Percentiles rank a stretch among this genome's conserved stretches.
Evolutionary conservation across 352 stramenopile genomes (phyloP).

Genomic region (Pythium apleroticum): DNA sequence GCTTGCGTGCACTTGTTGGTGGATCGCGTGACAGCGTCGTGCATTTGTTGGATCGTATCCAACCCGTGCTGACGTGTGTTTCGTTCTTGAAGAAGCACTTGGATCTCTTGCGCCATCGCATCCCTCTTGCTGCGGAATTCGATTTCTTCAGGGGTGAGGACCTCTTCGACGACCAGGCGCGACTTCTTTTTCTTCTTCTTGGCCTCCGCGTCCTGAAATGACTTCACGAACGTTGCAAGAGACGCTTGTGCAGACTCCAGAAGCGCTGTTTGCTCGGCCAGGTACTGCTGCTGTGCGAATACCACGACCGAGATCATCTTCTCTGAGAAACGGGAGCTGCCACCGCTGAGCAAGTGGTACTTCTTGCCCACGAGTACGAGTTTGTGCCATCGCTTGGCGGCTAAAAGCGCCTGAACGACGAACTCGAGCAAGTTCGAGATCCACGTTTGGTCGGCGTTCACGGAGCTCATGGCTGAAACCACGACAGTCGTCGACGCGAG

Average conservation of each 20-base stretch:
- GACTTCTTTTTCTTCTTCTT: slow-evolving; percentile 89
- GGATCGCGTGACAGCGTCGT: slow-evolving; percentile 24
- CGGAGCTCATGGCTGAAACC: slow-evolving; percentile 29
- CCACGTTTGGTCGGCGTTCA: slow-evolving; percentile 52
- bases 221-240: slow-evolving; percentile 37
- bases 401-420: slow-evolving; percentile 34
- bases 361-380: slow-evolving; percentile 57
- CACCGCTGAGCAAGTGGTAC: slow-evolving; percentile 43
- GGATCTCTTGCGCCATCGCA: slow-evolving; percentile 42
- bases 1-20: slow-evolving; percentile 69
- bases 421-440: slow-evolving; percentile 47
- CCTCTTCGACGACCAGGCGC: slow-evolving; percentile 66
- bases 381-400: slow-evolving; percentile 42
- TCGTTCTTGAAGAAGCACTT: slow-evolving; percentile 26
- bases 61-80: slow-evolving; percentile 20
- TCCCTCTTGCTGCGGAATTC: slow-evolving; percentile 45
- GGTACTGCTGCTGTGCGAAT: slow-evolving; percentile 65
- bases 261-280: slow-evolving; percentile 32
- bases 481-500: slow-evolving; percentile 42
- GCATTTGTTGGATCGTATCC: slow-evolving; percentile 19
- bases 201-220: slow-evolving; percentile 55
- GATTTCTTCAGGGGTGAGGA: slow-evolving; percentile 61
- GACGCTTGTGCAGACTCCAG: slow-evolving; percentile 36
- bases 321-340: slow-evolving; percentile 53
- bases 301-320: slow-evolving; percentile 55